Conservation (phyloP, 2,329 filamentous ascomycete genomes). For the Exserohilum turcica region DNA sequence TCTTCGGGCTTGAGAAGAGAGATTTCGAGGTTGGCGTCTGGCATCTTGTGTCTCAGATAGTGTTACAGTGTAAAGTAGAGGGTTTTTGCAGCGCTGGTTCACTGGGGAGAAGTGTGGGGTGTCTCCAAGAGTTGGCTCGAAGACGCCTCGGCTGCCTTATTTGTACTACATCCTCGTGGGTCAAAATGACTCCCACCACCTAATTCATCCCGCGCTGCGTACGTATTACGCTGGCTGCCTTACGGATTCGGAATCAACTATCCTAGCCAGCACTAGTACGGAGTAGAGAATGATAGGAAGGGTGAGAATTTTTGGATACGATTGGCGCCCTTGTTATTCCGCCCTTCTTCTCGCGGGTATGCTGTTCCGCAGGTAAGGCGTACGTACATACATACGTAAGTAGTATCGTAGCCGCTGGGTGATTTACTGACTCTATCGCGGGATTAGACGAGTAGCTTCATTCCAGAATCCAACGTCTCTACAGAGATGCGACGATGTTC, state of each 20-base stretch:
- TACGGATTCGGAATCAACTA: constrained; percentile 10
- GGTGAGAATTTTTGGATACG: not conserved
- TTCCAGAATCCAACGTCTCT: no score
- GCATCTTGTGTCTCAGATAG: constrained; percentile 16
- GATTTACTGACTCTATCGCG: not conserved
- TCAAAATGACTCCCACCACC: no score
- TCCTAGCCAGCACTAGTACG: constrained; percentile 3
- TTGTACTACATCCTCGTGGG: no score
- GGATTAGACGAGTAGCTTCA: not conserved
- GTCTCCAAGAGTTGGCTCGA: not conserved
- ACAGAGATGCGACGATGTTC: no score
- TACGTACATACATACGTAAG: no score
- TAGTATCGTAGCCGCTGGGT: not conserved
- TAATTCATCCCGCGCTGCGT: not conserved
- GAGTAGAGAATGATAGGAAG: not conserved
- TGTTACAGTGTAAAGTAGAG: not conserved
- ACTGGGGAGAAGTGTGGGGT: not conserved
- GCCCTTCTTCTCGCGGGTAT: not conserved
- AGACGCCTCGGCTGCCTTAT: not conserved
- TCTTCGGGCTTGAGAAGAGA: constrained; percentile 35
- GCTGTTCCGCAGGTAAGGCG: not conserved
- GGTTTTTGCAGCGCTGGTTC: not conserved
- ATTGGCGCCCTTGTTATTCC: not conserved
- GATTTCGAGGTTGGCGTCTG: constrained; percentile 31
- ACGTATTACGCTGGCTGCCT: not conserved